Conservation (phyloP, 2,329 filamentous ascomycete genomes). For the Cladosporium sphaerospermum region DNA sequence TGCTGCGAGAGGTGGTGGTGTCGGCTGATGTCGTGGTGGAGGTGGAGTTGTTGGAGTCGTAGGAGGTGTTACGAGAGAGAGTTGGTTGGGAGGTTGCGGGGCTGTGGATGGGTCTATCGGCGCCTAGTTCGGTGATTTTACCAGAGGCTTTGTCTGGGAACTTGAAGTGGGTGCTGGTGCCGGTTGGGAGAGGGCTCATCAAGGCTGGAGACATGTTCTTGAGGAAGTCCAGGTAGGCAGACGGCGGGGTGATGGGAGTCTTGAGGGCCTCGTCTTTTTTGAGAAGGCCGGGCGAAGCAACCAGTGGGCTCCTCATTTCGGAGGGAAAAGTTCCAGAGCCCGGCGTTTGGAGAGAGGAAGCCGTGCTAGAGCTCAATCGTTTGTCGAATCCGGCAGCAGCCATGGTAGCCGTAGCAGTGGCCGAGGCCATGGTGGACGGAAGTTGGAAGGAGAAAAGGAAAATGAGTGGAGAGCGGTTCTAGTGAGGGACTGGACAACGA, state of each 20-base stretch:
- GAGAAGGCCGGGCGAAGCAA: conserved; percentile 54
- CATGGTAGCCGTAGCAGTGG: conserved; percentile 25
- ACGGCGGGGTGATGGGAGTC: conserved; percentile 86
- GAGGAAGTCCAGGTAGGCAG: conserved; percentile 88
- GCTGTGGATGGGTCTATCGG: conserved; percentile 29
- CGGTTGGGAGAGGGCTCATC: conserved; percentile 60
- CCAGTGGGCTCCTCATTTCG: conserved; percentile 58
- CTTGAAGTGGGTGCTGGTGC: conserved; percentile 46
- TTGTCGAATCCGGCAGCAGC: conserved; percentile 34
- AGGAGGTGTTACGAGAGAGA: conserved; percentile 32
- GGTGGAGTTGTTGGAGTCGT: conserved; percentile 23
- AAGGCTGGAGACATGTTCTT: conserved; percentile 69
- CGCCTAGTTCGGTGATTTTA: conserved; percentile 21
- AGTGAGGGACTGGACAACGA: background rate
- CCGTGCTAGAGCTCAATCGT: conserved; percentile 28
- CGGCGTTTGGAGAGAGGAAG: conserved; percentile 44
- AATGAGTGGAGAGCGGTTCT: background rate
- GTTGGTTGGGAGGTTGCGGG: conserved; percentile 28
- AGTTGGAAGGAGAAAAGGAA: no score
- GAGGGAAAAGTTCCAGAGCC: conserved; percentile 54
- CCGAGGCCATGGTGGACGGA: conserved; percentile 3
- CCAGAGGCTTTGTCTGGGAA: conserved; percentile 37
- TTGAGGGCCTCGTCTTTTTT: conserved; percentile 62
- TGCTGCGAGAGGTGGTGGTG: conserved; percentile 17
- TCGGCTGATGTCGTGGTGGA: conserved; percentile 11